Evolutionary conservation across 176 grass and related monocot species (phyloP).

Genomic region (Musa itinerans): DNA sequence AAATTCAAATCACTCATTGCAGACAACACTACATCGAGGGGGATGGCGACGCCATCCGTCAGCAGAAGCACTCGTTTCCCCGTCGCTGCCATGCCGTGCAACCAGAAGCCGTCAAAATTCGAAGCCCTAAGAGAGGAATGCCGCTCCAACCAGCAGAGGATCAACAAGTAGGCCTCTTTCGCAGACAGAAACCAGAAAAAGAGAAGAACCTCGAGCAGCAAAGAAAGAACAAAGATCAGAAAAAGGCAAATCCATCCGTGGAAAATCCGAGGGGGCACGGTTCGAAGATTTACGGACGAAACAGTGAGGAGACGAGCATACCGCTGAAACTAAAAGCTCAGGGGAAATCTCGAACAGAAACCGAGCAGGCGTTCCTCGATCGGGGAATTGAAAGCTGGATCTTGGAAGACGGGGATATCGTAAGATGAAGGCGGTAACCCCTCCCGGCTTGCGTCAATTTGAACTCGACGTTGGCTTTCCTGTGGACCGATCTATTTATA

Average conservation of each 20-base stretch:
- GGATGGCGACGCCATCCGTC: conserved; percentile 5
- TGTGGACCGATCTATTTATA: not conserved
- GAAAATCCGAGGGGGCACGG: not conserved
- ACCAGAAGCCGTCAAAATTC: not conserved
- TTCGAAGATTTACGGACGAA: too few species aligned
- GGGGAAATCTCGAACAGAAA: not conserved
- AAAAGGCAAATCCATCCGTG: not conserved
- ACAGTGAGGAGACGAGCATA: not conserved
- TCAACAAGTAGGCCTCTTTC: not conserved
- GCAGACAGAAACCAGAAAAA: not conserved
- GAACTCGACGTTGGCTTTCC: not conserved
- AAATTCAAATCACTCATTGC: not conserved
- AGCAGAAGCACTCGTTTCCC: not conserved
- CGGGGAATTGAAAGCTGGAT: too few species aligned
- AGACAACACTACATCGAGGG: not conserved
- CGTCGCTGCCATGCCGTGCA: not conserved
- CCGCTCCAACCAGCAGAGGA: too few species aligned
- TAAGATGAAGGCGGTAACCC: too few species aligned
- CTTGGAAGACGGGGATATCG: too few species aligned
- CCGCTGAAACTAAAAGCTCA: not conserved
- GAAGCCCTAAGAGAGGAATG: too few species aligned
- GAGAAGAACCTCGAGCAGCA: not conserved
- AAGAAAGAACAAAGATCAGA: not conserved
- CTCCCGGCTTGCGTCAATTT: not conserved
- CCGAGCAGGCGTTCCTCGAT: not conserved